Conservation (phyloP, 257 asterid species). For the Knoxia roxburghii region DNA sequence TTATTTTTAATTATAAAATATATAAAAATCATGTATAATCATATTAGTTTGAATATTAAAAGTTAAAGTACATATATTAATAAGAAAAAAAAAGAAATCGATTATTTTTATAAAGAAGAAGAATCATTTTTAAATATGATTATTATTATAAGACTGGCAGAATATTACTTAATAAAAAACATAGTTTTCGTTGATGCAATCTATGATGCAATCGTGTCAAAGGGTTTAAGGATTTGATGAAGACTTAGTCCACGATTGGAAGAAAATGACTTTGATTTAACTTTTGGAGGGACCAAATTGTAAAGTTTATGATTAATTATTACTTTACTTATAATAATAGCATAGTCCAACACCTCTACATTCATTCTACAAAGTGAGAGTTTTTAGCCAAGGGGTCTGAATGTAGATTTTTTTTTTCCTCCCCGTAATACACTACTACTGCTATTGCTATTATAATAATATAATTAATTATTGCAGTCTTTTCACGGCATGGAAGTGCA, state of each 20-base stretch:
- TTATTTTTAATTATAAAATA: too few relatives aligned
- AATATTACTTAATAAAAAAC: too few relatives aligned
- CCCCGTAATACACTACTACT: too few relatives aligned
- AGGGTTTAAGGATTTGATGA: not conserved
- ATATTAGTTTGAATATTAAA: too few relatives aligned
- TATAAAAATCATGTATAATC: too few relatives aligned
- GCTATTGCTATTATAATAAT: not conserved
- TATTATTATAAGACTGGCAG: too few relatives aligned
- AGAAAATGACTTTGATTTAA: slow-evolving; percentile 4
- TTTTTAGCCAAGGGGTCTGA: slow-evolving; percentile 41
- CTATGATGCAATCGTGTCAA: not conserved
- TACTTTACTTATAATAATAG: not conserved
- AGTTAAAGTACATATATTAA: too few relatives aligned
- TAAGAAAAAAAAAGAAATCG: too few relatives aligned
- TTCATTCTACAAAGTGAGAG: not conserved
- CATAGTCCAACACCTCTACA: too few relatives aligned
- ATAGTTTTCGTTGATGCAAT: slow-evolving; percentile 4
- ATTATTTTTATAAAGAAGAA: too few relatives aligned
- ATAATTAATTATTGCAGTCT: slow-evolving; percentile 16
- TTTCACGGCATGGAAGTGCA: slow-evolving; percentile 17
- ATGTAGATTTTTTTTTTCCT: slow-evolving; percentile 15
- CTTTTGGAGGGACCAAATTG: too few relatives aligned
- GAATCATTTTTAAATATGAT: too few relatives aligned
- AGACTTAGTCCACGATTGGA: not conserved
- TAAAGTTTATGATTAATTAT: not conserved